phyloP scores from a whole-genome alignment of 2,329 filamentous ascomycete species.

The Trichothecium roseum region DNA sequence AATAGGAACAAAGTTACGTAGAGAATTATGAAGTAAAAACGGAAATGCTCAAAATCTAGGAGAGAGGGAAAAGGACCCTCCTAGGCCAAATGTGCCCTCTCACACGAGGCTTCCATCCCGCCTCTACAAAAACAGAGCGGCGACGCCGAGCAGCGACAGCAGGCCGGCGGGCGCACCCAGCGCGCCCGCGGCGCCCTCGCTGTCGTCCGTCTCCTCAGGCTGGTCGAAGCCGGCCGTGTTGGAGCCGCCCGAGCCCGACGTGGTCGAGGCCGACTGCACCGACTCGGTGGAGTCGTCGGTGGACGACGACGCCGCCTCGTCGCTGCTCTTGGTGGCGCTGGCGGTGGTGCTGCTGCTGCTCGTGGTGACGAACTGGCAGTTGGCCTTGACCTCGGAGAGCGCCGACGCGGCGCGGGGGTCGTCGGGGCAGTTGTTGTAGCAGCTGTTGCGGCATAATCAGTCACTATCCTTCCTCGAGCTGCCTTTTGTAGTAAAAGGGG shows the following conservation, averaged over 20 bases:
- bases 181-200: conserved; percentile 15
- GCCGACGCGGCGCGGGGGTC: conserved; percentile 26
- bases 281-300: conserved; percentile 11
- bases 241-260: neutral
- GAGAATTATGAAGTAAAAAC: too few species aligned
- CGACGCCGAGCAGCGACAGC: too few species aligned
- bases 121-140: too few species aligned
- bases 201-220: conserved; percentile 7
- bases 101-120: too few species aligned
- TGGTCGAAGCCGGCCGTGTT: conserved; percentile 13
- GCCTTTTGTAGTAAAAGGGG: neutral
- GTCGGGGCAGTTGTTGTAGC: conserved; percentile 47
- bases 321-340: conserved; percentile 9
- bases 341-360: conserved; percentile 16
- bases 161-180: conserved; percentile 5
- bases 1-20: too few species aligned
- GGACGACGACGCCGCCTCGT: too few species aligned
- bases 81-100: too few species aligned
- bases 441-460: conserved; percentile 19
- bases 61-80: too few species aligned
- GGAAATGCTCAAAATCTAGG: too few species aligned
- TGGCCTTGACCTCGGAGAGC: conserved; percentile 27
- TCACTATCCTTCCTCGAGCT: conserved; percentile 1
- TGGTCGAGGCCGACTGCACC: conserved; percentile 10
- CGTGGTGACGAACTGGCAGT: conserved; percentile 34